Evolutionary conservation across 805 yeast species (phyloP).

Genomic region (Vanderwaltozyma polyspora): DNA sequence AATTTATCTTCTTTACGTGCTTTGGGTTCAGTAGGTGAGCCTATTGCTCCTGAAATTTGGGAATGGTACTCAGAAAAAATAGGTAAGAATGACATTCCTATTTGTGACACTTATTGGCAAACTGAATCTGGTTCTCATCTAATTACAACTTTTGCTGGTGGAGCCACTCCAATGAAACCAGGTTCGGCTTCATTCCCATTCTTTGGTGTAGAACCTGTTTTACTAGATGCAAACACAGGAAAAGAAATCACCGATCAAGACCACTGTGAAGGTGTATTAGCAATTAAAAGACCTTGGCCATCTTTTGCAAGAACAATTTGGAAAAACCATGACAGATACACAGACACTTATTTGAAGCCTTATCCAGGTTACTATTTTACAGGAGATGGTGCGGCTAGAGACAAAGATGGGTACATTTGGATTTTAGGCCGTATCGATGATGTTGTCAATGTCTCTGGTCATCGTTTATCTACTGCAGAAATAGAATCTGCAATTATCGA

Average conservation of each 20-base stretch:
- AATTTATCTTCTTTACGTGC: constrained; percentile 56
- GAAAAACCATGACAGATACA: constrained; percentile 60
- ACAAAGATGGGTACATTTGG: constrained; percentile 76
- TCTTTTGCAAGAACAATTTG: constrained; percentile 76
- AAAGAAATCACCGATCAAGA: constrained; percentile 48
- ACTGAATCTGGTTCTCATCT: constrained; percentile 79
- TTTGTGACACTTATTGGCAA: constrained; percentile 83
- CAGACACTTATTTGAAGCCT: constrained; percentile 75
- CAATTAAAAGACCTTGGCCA: constrained; percentile 68
- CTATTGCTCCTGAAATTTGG: constrained; percentile 79
- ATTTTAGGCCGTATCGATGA: constrained; percentile 81
- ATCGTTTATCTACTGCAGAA: constrained; percentile 80
- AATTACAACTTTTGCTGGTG: constrained; percentile 66
- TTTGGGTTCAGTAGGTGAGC: constrained; percentile 79
- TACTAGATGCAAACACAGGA: constrained; percentile 67
- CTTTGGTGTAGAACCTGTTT: constrained; percentile 66
- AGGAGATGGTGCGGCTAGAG: constrained; percentile 86
- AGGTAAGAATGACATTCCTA: constrained; percentile 59
- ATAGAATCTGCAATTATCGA: constrained; percentile 75
- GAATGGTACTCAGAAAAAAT: constrained; percentile 70
- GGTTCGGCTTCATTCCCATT: constrained; percentile 80
- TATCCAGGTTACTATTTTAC: constrained; percentile 77
- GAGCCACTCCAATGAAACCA: constrained; percentile 70
- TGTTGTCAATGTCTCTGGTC: constrained; percentile 81
- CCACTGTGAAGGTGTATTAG: constrained; percentile 73